Evolutionary conservation across 2,329 filamentous ascomycete species (phyloP), one percentile per base, ranked within the genome.

Genomic region (Calonectria pseudoreteaudii): DNA sequence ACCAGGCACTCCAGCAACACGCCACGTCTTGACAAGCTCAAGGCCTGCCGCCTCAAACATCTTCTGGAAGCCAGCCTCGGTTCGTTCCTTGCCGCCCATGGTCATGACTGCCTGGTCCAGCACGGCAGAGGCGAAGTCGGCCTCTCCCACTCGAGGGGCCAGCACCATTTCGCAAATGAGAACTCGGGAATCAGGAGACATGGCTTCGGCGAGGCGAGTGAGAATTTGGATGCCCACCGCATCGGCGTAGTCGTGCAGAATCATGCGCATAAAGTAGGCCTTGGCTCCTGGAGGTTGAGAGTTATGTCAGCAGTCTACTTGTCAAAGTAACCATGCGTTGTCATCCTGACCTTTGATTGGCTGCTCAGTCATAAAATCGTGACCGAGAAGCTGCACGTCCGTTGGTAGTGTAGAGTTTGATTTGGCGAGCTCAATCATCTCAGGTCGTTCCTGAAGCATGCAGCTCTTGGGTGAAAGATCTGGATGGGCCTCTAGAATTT

Each of bases 241-340:
- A 47, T 84, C 82, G 30, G 80, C 68, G 64, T 82, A 83, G 72
- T 84, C 81, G 71, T 84, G 83, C 2, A 84, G 75, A 56, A 83
- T 83, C 79, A 81, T 81, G 49, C 81, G 81, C 80, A 84, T 82
- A 62, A 83, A 84, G 71, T 84, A 84, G 6, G 80, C 82, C 62
- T 80, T 81, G 28, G 83, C 83, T n/a, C 81, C 82, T 83, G n/a
- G 28, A 34, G 28, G 26, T n/a, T n/a, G 11, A 5, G 28, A 30
- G 6, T 1, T 30, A 11, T 9, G 30, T 75, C 7, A 76, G 66
- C 4, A 18, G n/a, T 9, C 34, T 49, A 2, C 31, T 34, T 47
- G 23, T 18, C 16, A 20, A 4, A 0, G 4, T 26, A 20, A 9
- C 18, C 10, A 4, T 1, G 7, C 6, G 14, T 8, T 34, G 9